phyloP scores from a whole-genome alignment of 768 basidiomycete species.

The Baorangia bicolor region DNA sequence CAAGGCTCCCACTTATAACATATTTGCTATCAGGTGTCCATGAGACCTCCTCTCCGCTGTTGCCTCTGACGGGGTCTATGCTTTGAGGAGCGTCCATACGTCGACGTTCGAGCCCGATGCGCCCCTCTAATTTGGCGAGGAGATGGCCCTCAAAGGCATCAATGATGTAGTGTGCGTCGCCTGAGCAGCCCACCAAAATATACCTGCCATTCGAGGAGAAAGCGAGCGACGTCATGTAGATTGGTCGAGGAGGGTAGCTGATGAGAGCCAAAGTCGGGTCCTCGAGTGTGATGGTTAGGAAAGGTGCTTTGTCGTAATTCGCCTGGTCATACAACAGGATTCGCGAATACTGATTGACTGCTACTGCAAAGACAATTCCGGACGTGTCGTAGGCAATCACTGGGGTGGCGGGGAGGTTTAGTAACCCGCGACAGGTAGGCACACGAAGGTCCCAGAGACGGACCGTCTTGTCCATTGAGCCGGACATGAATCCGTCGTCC shows the following conservation, averaged over 20 bases:
- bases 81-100: slow-evolving; percentile 44
- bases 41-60: slow-evolving; percentile 88
- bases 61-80: slow-evolving; percentile 72
- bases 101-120: slow-evolving; percentile 77
- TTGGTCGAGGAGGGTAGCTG: slow-evolving; percentile 83
- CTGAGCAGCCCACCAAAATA: slow-evolving; percentile 89
- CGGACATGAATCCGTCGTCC: slow-evolving; percentile 95
- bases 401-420: slow-evolving; percentile 72
- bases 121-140: slow-evolving; percentile 83
- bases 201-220: slow-evolving; percentile 92
- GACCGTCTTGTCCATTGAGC: slow-evolving; percentile 91
- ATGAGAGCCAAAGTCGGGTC: slow-evolving; percentile 75
- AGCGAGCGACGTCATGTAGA: slow-evolving; percentile 85
- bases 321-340: slow-evolving; percentile 84
- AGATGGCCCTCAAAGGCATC: slow-evolving; percentile 88
- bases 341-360: slow-evolving; percentile 75
- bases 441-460: slow-evolving; percentile 93
- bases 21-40: slow-evolving; percentile 97
- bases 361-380: slow-evolving; percentile 85
- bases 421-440: slow-evolving; percentile 71
- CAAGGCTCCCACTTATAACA: slow-evolving; percentile 78
- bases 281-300: slow-evolving; percentile 77
- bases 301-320: slow-evolving; percentile 91
- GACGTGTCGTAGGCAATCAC: slow-evolving; percentile 82
- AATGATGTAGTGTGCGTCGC: slow-evolving; percentile 88